These are phyloP conservation scores for Hemileia vastatrix DNA, from an alignment of 1,284 basidiomycete species.

Conservation along the genomic window DNA sequence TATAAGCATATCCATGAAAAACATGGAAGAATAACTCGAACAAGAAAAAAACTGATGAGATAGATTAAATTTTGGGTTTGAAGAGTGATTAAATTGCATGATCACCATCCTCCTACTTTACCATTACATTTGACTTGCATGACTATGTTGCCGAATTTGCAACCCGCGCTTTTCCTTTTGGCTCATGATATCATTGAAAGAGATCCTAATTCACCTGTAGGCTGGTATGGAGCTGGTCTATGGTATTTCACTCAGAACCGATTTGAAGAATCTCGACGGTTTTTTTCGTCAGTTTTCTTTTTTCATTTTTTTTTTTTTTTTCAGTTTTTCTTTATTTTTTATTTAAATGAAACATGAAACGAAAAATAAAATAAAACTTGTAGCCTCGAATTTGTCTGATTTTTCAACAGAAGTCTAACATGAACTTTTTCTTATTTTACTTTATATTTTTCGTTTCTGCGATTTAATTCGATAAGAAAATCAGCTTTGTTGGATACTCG, in stretches of 20 bases:
- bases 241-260: constrained; percentile 84
- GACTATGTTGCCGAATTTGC: constrained; percentile 81
- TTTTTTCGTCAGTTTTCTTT: constrained; percentile 61
- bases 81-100: constrained; percentile 69
- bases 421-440: background rate
- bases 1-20: too few species aligned
- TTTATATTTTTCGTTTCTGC: background rate
- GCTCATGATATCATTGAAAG: constrained; percentile 90
- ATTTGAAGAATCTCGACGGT: constrained; percentile 78
- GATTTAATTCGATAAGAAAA: constrained; percentile 55
- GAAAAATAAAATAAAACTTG: background rate
- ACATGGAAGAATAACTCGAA: too few species aligned
- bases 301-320: background rate
- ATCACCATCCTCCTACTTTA: constrained; percentile 73
- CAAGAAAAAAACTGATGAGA: too few species aligned
- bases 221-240: constrained; percentile 96
- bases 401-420: too few species aligned
- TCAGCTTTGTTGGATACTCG: constrained; percentile 92
- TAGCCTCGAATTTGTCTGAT: too few species aligned
- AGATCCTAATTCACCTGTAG: constrained; percentile 80
- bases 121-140: constrained; percentile 94
- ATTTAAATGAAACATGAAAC: too few species aligned
- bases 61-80: too few species aligned
- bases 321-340: background rate
- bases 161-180: constrained; percentile 84